Evolutionary conservation across 495 filamentous ascomycete species (phyloP), one percentile per base, ranked within the genome.

Genomic region (Penicillium cosmopolitanum): DNA sequence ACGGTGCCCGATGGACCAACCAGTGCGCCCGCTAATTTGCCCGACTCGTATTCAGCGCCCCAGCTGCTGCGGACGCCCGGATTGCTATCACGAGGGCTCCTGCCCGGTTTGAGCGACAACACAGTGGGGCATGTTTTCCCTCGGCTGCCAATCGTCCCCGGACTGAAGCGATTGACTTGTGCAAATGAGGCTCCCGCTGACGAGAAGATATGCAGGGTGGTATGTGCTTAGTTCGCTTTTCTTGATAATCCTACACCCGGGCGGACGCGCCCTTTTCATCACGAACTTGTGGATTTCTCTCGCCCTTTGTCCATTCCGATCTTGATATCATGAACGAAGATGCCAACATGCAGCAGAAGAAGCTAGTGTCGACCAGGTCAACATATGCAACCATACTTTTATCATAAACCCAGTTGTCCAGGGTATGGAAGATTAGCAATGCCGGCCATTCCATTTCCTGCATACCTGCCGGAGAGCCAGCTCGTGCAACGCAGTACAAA

Each of bases 391-490:
- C 28, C 31, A 19, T 44, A 50, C 6, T 52, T 51, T 34, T 44
- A 35, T 19, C 36, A 13, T 28, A 18, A 44, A 18, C 38, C 28
- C 28, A 16, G 15, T 31, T 13, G 50, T 21, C 61, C 43, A 5
- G 55, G 57, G 42, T 54, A 40, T 55, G 57, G 58, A 58, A 55
- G 50, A 72, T 53, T 53, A 61, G 63, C 59, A 36, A 82, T 82
- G 80, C 77, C 80, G 58, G 71, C 72, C 43, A 59, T 81, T 51
- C 54, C 68, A 28, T 60, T 72, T 50, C 53, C 63, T 34, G 25
- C 16, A 11, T 54, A 66, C 52, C 59, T 77, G 36, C 52, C 77
- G 28, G 47, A 66, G 59, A 57, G 48, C 56, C 42, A 71, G 47
- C 63, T 73, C 55, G 63, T 56, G 66, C 72, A 73, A 35, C 66